Conservation (phyloP, 192 early-diverging fungal genomes). For the Coemansia sp. region DNA sequence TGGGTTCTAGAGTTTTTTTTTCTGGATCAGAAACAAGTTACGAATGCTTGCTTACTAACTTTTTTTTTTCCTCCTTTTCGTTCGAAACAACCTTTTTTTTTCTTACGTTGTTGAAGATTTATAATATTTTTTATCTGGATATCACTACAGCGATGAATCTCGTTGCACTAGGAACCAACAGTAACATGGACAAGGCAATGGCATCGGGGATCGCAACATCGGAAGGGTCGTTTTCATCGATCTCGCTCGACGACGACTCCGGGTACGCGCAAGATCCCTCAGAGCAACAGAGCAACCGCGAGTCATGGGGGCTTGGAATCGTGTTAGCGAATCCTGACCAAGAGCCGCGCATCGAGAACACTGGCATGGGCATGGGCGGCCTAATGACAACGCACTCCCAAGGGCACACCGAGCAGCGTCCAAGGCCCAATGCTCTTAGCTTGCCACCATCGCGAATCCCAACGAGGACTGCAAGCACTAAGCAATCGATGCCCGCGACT, state of each 20-base stretch:
- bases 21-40: too few species aligned
- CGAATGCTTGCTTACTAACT: background rate
- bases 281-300: conserved; percentile 6
- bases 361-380: conserved; percentile 3
- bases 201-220: background rate
- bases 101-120: too few species aligned
- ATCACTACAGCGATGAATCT: background rate
- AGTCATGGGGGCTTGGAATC: conserved; percentile 43
- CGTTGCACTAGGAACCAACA: background rate
- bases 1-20: too few species aligned
- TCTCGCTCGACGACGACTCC: background rate
- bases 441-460: background rate
- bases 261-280: background rate
- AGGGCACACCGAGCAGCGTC: background rate
- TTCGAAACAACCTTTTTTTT: background rate
- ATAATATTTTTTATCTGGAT: background rate
- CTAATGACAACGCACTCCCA: conserved; percentile 1
- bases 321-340: conserved; percentile 16
- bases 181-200: background rate
- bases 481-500: background rate
- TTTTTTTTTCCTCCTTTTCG: background rate
- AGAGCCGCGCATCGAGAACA: background rate
- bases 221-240: background rate
- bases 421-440: background rate
- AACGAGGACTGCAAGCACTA: background rate